Base-by-base conservation (phyloP, 805 yeast species). In the Saccharomyces kudriavzevii region DNA sequence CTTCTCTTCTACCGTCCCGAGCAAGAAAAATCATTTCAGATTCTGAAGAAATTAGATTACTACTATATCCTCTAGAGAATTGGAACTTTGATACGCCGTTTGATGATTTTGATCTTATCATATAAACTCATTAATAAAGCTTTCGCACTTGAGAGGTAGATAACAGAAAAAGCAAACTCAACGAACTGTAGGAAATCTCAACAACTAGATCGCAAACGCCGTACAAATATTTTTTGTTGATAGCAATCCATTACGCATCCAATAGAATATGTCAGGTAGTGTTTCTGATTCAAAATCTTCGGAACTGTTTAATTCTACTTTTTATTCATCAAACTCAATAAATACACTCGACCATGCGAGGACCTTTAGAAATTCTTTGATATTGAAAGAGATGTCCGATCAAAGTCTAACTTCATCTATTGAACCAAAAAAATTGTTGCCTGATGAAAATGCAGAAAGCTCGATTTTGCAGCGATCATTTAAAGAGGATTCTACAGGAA, bases 311-410 rank as follows among this genome's bases (percentile, higher is more conserved):
- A 61, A 63, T 40, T 59, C 66, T 9, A 58, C 66, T 2, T 68
- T 68, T 48, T 68, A 64, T 51, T 62, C 69, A 3, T 67, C 70
- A 1, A 58, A 52, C 5, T 62, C 69, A 2, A 59, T 60, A 4
- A 62, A 64, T 46, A 62, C 64, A 0, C 45, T 63, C 14, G 71
- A 67, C 26, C 73, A 70, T 56, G 70, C 68, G 4, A 59, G 63
- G 27, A 66, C 62, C 40, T 65, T 70, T 43, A 60, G 72, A 56
- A 65, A 68, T 51, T 70, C 73, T 2, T 49, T 70, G 35, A 51
- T 70, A 11, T 47, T 67, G 26, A 60, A 60, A 40, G 70, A 68
- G 27, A 40, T 60, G n/a, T 56, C 64, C 5, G 66, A 63, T 31
- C 60, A 57, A 20, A 57, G 57, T 49, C 35, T 55, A 30, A 47